Evolutionary conservation across 805 yeast genomes (phyloP).

Genomic region (Candida koratica): DNA sequence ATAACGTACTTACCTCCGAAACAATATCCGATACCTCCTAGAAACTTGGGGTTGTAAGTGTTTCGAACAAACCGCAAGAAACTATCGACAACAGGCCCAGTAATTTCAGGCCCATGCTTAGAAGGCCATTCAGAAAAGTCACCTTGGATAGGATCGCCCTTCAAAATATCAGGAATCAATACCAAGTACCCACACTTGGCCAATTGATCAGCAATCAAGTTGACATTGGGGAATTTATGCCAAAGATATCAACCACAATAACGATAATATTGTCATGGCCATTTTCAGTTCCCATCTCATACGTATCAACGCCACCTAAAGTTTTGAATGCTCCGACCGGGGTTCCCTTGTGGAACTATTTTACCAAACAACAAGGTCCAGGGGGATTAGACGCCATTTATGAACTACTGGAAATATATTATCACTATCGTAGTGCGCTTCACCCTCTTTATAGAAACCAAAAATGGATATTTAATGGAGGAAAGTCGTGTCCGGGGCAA

Average conservation of each 20-base stretch:
- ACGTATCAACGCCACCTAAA: slow-evolving; percentile 40
- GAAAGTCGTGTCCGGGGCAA: no score
- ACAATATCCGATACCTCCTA: slow-evolving; percentile 74
- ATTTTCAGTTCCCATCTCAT: slow-evolving; percentile 25
- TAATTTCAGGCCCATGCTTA: slow-evolving; percentile 48
- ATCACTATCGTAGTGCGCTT: no score
- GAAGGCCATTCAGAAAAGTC: slow-evolving; percentile 45
- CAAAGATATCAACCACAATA: slow-evolving; percentile 67
- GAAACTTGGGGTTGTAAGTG: slow-evolving; percentile 27
- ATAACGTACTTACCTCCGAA: slow-evolving; percentile 71
- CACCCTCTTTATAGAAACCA: no score
- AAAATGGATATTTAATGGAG: no score
- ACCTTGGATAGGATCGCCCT: slow-evolving; percentile 38
- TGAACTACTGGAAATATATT: no score
- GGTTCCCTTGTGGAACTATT: slow-evolving; percentile 47
- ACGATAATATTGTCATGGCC: slow-evolving; percentile 49
- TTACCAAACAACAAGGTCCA: slow-evolving; percentile 44
- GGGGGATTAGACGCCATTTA: slow-evolving; percentile 51
- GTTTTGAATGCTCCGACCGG: slow-evolving; percentile 42
- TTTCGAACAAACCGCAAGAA: slow-evolving; percentile 44
- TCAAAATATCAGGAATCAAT: slow-evolving; percentile 70
- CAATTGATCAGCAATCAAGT: slow-evolving; percentile 62
- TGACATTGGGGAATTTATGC: slow-evolving; percentile 55
- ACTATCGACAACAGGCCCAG: slow-evolving; percentile 45
- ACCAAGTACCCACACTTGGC: slow-evolving; percentile 62